Evolutionary conservation across 208 protist species (phyloP).

Genomic region (Crithidia fasciculata): DNA sequence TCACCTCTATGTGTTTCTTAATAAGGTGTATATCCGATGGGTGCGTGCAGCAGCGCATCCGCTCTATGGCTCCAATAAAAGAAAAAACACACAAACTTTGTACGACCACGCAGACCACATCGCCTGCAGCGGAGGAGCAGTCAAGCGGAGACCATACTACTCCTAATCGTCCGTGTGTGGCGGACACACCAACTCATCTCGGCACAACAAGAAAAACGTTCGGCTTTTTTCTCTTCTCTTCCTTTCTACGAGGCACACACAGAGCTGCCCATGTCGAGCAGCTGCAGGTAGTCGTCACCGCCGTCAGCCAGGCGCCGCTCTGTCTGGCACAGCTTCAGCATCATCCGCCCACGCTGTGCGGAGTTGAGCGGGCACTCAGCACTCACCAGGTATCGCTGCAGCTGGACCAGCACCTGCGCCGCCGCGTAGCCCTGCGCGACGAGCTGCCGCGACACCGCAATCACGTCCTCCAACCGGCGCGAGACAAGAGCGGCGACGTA

Average conservation of each 20-base stretch:
- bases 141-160: no score
- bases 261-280: constrained; percentile 79
- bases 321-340: constrained; percentile 82
- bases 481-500: constrained; percentile 70
- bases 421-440: constrained; percentile 80
- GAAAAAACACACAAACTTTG: no score
- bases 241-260: constrained; percentile 35
- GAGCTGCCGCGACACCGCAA: constrained; percentile 56
- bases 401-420: constrained; percentile 71
- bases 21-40: no score
- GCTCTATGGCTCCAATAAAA: no score
- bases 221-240: no score
- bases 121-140: no score
- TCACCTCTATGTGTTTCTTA: no score
- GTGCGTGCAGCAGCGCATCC: no score
- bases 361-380: constrained; percentile 66
- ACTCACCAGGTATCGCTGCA: constrained; percentile 78
- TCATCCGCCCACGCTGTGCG: constrained; percentile 50
- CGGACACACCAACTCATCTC: no score
- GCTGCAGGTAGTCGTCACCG: constrained; percentile 86
- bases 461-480: constrained; percentile 60
- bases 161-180: no score
- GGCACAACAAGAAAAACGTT: neutral
- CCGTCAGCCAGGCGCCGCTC: constrained; percentile 83
- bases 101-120: no score